Base-by-base conservation (phyloP, 2,329 filamentous ascomycete genomes). In the Cytospora piceicola region DNA sequence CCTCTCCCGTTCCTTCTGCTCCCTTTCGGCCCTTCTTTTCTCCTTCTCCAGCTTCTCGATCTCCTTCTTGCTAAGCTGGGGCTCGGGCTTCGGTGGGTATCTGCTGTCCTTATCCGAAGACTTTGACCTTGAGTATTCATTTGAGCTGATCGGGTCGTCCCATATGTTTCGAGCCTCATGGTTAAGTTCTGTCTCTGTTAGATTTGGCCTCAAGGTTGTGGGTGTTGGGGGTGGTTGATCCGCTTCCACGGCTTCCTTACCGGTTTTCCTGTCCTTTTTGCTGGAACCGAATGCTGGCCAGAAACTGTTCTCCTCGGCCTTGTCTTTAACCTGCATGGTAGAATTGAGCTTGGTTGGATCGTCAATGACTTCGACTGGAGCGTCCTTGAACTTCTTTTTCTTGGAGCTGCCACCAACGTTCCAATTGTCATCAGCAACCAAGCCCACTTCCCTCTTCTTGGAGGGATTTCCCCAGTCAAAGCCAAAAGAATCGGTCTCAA, bases 371-470 rank as follows among this genome's bases (percentile, higher is more conserved):
- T 85, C 81, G 29, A 82, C 73, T 8, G 81, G 78, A 17, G 78
- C 76, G 71, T 85, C 86, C 71, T 81, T 83, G 65, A 73, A 75
- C 64, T 81, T 84, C 73, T 86, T 86, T 72, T 84, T 83, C 76
- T 85, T 86, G 20, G 70, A 73, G 9, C 74, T 73, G 29, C 69
- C 72, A 22, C 73, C 71, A 8, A 71, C 55, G 11, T 73, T 76
- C 80, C 79, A 80, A 22, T 72, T 69, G 58, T 79, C 76, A 58
- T 82, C 78, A 24, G 68, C 69, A 34, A 73, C 76, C 17, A 79
- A 78, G 65, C 82, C 81, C 68, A 82, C 80, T 34, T 65, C 63
- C 52, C 56, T 42, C 7, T 39, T 61, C 61, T 67, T 68, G 24
- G 61, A 56, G 8, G 56, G 20, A 65, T 70, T 72, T 32, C 71